Conservation (phyloP, 352 stramenopile genomes). For the Saprolegnia parasitica region DNA sequence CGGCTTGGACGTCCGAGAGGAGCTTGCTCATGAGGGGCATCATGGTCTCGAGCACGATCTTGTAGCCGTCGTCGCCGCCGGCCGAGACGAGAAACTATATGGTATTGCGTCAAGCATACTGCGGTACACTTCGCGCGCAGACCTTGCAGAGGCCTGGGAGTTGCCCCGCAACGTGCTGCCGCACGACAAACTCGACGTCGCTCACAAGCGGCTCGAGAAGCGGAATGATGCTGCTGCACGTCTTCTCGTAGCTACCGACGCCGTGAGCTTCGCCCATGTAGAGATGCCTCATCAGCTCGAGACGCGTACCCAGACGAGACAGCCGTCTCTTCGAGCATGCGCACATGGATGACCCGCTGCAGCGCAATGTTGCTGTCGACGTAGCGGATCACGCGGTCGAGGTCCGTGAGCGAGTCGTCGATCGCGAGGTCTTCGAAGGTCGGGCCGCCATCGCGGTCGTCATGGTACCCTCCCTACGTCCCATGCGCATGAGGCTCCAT, state of each 20-base stretch:
- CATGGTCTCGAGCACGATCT: constrained; percentile 69
- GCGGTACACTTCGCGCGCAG: neutral
- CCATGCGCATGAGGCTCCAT: neutral
- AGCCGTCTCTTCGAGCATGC: constrained; percentile 91
- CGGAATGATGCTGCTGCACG: constrained; percentile 85
- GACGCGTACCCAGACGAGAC: constrained; percentile 51
- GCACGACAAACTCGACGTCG: constrained; percentile 93
- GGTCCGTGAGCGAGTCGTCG: constrained; percentile 94
- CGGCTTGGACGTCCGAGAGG: constrained; percentile 81
- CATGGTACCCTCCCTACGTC: neutral
- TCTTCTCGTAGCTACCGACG: constrained; percentile 58
- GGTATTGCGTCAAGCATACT: neutral
- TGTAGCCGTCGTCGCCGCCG: constrained; percentile 54
- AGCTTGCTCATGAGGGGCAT: constrained; percentile 69
- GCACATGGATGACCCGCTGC: constrained; percentile 96
- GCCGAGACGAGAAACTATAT: constrained; percentile 47
- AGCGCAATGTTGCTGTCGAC: constrained; percentile 93
- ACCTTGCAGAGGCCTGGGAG: constrained; percentile 73
- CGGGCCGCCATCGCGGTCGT: constrained; percentile 37
- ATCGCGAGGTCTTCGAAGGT: constrained; percentile 99
- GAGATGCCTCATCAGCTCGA: neutral
- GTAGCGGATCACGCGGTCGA: constrained; percentile 95
- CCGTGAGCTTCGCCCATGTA: constrained; percentile 31
- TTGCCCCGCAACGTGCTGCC: constrained; percentile 90
- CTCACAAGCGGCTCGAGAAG: constrained; percentile 77